Percentiles rank a stretch among this genome's conserved stretches.
phyloP scores from a whole-genome alignment of 306 rosid species.

The Cucumis cinereus region DNA sequence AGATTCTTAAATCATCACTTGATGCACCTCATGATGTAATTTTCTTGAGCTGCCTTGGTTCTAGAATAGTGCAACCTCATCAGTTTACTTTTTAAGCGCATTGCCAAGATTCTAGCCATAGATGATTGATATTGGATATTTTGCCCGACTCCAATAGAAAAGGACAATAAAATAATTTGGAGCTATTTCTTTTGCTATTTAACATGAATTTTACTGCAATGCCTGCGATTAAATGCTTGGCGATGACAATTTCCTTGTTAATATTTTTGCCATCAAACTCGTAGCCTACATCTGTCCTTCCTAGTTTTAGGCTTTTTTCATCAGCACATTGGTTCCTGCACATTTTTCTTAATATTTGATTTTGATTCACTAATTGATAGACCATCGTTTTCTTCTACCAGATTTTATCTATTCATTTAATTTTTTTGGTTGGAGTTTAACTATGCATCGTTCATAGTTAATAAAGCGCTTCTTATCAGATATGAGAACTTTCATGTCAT shows the following conservation, averaged over 20 bases:
- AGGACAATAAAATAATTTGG: not conserved
- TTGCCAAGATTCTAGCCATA: not conserved
- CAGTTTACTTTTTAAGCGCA: not conserved
- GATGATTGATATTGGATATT: not conserved
- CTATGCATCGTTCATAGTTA: not conserved
- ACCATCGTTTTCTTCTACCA: not conserved
- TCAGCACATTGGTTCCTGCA: not conserved
- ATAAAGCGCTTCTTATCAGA: not conserved
- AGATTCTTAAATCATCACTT: slow-evolving; percentile 52
- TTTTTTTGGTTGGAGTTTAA: not conserved
- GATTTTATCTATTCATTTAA: not conserved
- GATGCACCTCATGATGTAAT: slow-evolving; percentile 80
- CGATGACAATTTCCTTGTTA: not conserved
- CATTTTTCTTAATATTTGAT: not conserved
- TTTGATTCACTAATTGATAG: not conserved
- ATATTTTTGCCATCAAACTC: not conserved
- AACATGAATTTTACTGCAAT: not conserved
- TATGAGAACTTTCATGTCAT: not conserved
- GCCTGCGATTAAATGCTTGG: not conserved
- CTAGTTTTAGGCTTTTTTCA: not conserved
- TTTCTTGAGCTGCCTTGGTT: slow-evolving; percentile 10
- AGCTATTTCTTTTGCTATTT: not conserved
- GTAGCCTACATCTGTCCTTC: not conserved
- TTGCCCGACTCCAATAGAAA: not conserved
- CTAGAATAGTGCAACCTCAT: not conserved